Evolutionary conservation across 2,329 filamentous ascomycete genomes (phyloP), one percentile per base, ranked within the genome.

Genomic region (Epichloe uncinata): DNA sequence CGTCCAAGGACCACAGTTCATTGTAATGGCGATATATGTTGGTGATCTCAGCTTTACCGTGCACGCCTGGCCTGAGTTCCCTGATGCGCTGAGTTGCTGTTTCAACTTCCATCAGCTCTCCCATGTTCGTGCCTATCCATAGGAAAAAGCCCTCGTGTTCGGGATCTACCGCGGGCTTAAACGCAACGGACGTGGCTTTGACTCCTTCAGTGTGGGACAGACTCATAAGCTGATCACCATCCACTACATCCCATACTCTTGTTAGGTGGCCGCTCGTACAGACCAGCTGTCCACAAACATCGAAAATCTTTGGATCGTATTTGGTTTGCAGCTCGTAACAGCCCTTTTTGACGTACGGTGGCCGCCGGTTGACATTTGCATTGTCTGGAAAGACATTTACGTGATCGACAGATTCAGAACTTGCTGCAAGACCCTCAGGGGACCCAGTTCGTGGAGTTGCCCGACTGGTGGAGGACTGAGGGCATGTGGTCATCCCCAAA

Each of bases 1-100:
- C 90, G 62, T 97, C 93, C 45, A 98, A 66, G 0, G 90, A 90
- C 93, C 93, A 98, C 63, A 98, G 79, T 60, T 96, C 87, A 56
- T 88, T 87, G 54, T 81, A 84, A 64, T 94, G 85, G 38, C 93
- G 81, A 61, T 87, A 85, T 41, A 98, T 95, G 58, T 82, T 87
- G 55, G 87, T 78, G 47, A 98, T 78, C 57, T 95, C 87, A 53
- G 81, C 77, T 41, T 87, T 81, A 7, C 82, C 80, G 59, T 97
- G 93, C 2, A 86, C 85, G 47, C 74, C 81, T 2, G 77, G 69
- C 58, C 85, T 87, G 16, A 77, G 84, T 30, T 77, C 73, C 13
- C 87, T 73, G 43, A 95, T 73, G 36, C 76, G 79, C 60, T 90
- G 83, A 0, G 81, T 82, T 2, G 74, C 70, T 49, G 97, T 79